Percentiles rank a stretch among this genome's conserved stretches.
Evolutionary conservation across 2,329 filamentous ascomycete genomes (phyloP).

Genomic region (Fulvia fulva): DNA sequence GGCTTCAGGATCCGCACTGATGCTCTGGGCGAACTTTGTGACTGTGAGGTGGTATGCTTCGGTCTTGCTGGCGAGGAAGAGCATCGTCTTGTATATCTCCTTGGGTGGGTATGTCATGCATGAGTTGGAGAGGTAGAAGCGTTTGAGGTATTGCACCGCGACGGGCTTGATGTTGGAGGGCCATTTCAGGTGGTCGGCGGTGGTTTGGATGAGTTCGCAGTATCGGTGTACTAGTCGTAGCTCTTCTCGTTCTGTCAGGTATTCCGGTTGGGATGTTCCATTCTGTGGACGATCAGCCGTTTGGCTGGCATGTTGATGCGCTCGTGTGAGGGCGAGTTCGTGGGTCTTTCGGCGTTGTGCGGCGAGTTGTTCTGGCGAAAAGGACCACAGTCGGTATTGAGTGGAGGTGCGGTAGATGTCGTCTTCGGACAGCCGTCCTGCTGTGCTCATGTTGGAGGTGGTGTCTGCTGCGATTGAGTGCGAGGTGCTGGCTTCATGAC

Average conservation of each 20-base stretch:
- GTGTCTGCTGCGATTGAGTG: conserved; percentile 2
- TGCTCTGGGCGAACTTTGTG: conserved; percentile 52
- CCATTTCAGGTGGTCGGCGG: conserved; percentile 58
- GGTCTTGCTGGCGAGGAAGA: conserved; percentile 92
- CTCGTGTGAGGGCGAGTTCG: conserved; percentile 66
- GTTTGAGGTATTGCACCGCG: conserved; percentile 81
- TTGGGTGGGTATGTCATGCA: conserved; percentile 94
- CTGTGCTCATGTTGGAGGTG: conserved; percentile 8
- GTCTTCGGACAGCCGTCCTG: conserved; percentile 68
- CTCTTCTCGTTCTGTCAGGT: conserved; percentile 80
- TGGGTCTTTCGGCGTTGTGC: conserved; percentile 76
- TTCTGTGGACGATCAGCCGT: conserved; percentile 37
- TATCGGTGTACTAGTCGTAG: conserved; percentile 76
- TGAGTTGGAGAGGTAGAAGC: conserved; percentile 94
- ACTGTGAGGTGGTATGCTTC: conserved; percentile 75
- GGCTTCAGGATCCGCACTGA: conserved; percentile 66
- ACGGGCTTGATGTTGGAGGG: conserved; percentile 65
- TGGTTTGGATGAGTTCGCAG: conserved; percentile 46
- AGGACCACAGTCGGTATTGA: conserved; percentile 91
- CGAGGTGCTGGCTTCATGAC: not conserved
- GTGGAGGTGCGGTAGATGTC: conserved; percentile 84
- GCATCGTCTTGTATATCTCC: conserved; percentile 79
- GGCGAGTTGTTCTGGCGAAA: conserved; percentile 67
- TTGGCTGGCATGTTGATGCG: conserved; percentile 47
- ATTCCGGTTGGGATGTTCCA: conserved; percentile 60